Evolutionary conservation across 495 filamentous ascomycete species (phyloP).

Genomic region (Mytilinidion resinicola): DNA sequence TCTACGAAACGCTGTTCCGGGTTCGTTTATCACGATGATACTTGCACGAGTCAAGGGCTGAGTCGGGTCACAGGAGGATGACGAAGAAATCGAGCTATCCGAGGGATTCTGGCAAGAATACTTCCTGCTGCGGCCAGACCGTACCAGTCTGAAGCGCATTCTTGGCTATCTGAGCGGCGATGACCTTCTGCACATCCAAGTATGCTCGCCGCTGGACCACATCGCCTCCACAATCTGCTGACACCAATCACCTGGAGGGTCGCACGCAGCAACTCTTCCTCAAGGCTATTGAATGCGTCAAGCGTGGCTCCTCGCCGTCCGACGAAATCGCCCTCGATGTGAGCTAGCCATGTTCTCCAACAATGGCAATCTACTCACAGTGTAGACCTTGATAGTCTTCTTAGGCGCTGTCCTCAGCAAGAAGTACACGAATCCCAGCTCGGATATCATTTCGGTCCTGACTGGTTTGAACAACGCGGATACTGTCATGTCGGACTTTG

Average conservation of each 20-base stretch:
- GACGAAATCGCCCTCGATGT: conserved; percentile 87
- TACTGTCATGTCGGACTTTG: conserved; percentile 79
- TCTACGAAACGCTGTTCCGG: conserved; percentile 84
- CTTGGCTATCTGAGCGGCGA: conserved; percentile 63
- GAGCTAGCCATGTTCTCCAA: conserved; percentile 32
- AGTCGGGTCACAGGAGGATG: conserved; percentile 42
- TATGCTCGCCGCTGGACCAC: conserved; percentile 26
- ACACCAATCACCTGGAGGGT: conserved; percentile 35
- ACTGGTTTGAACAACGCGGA: conserved; percentile 86
- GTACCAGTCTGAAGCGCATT: conserved; percentile 54
- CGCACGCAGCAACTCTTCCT: conserved; percentile 76
- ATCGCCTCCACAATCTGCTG: background rate
- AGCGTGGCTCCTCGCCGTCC: conserved; percentile 52
- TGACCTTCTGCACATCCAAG: conserved; percentile 68
- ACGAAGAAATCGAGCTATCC: conserved; percentile 59
- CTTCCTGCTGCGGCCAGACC: conserved; percentile 79
- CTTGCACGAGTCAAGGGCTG: conserved; percentile 4
- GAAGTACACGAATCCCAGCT: conserved; percentile 91
- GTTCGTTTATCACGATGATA: conserved; percentile 39
- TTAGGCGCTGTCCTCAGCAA: conserved; percentile 73
- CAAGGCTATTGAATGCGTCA: conserved; percentile 62
- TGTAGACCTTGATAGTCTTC: conserved; percentile 83
- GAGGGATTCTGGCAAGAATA: conserved; percentile 97
- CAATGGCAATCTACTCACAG: conserved; percentile 37
- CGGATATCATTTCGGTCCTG: conserved; percentile 84